Base-by-base conservation (phyloP, 202 grass and related monocot genomes). In the Cymbopogon flexuosus region DNA sequence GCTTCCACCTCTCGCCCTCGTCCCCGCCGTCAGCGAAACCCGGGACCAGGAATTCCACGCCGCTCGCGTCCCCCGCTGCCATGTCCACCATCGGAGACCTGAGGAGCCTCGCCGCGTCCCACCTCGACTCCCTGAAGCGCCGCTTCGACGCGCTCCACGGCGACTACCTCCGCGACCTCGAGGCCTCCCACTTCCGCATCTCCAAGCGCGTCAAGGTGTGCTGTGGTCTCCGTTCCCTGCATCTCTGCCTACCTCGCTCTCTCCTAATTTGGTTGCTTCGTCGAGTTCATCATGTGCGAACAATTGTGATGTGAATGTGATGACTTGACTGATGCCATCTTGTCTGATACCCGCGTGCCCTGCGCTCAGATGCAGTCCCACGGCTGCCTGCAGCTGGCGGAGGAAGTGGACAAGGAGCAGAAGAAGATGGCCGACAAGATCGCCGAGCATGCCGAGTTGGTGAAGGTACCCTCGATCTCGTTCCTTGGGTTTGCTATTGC, bases 191-290 rank as follows among this genome's bases (percentile, higher is more conserved):
- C 66, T 51, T 84, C 63, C 66, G 91, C 78, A 87, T 97, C 81
- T 87, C 91, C 79, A 97, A 97, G 72, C 90, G 88, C 70, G 85
- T 87, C 82, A 97, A 94, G 92, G 92, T 97, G 5, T 21, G 37
- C 8, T 10, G 39, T 36, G 0, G 3, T 16, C 62, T 8, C 34
- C 75, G 5, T 22, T 57, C 52, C 52, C 52, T 57, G 52, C n/a
- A 21, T 22, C 6, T 10, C 8, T 56, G 51, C 51, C 8, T 9
- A 9, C 6, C 63, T 19, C 21, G 4, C 7, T 24, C 33, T 59
- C 12, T 62, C 27, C 5, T 51, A 27, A 1, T 27, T 23, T 56
- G 30, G 19, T 84, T 22, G 57, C 2, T 36, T 40, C 22, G 62
- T 9, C 10, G 15, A 22, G 41, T 46, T 42, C 33, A 41, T 40